Base-by-base conservation (phyloP, 2,329 filamentous ascomycete genomes). In the Fragosphaeria purpurea region DNA sequence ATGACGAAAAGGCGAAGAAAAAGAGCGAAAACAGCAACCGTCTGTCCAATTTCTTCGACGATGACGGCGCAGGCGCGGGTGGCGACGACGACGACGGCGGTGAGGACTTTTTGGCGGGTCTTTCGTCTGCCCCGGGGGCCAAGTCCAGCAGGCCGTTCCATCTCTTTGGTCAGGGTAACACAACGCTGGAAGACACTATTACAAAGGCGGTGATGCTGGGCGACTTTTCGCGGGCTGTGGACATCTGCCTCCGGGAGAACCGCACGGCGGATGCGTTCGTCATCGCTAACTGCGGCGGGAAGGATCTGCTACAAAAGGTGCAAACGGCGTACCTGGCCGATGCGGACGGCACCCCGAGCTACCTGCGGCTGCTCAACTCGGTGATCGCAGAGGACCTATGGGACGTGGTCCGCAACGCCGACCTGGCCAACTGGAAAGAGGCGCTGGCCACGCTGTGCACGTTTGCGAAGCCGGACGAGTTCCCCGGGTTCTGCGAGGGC, bases 361-460 rank as follows among this genome's bases (percentile, higher is more conserved):
- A 98, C 62, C 74, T 97, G 51, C 85, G 94, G 42, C 76, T 98
- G 7, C 76, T 98, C 50, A 85, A 87, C 47, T 95, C 91, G 6
- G 88, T 98, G 47, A 90, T 95, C 51, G 83, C 86, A 55, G 97
- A 97, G 74, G 96, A 98, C 62, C 76, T 98, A 2, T 97, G 91
- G 93, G 93, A 98, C 69, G 79, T 97, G 44, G 93, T 97, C 7
- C 88, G 97, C 70, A 98, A 98, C 62, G 93, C 91, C 7, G 87
- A 96, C 62, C 72, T 98, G 44, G 77, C 79, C 48, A 86, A 93
- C 68, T 98, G 93, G 94, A 97, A 94, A 70, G 93, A 97, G 67
- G 84, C 91, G 4, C 94, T 98, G 86, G 90, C 88, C 33, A 86
- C 90, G 1, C 73, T 98, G 49, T 98, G 93, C 76, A 97, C 93